Percentiles rank a stretch among this genome's conserved stretches.
Evolutionary conservation across 495 filamentous ascomycete genomes (phyloP).

Genomic region (Staphylotrichum longicolle): DNA sequence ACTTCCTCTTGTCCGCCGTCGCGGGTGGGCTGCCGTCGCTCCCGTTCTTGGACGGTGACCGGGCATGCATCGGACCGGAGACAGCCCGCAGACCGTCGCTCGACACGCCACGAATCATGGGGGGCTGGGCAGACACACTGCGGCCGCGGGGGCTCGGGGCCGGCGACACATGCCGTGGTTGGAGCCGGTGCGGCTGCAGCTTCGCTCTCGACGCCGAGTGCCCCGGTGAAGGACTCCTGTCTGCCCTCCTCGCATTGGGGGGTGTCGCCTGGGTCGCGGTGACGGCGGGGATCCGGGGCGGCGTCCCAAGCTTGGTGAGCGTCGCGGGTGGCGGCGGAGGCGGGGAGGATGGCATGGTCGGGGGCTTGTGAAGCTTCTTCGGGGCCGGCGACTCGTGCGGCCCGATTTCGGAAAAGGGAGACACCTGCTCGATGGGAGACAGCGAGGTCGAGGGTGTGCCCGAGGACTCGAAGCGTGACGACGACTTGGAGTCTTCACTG

Average conservation of each 20-base stretch:
- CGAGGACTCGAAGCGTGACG: conserved; percentile 7
- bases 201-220: conserved; percentile 17
- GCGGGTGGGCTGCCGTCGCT: conserved; percentile 37
- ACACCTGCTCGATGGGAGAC: conserved; percentile 12
- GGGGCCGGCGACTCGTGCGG: conserved; percentile 4
- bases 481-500: conserved; percentile 16
- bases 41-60: conserved; percentile 16
- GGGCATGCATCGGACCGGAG: conserved; percentile 23
- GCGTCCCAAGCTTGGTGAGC: conserved; percentile 4
- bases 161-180: conserved; percentile 30
- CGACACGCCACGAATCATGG: conserved; percentile 19
- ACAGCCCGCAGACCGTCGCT: conserved; percentile 31
- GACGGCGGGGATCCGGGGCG: conserved; percentile 17
- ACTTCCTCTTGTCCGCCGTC: conserved; percentile 31
- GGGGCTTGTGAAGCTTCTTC: conserved; percentile 27
- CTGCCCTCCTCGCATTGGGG: background rate
- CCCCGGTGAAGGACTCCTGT: conserved; percentile 20
- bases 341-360: conserved; percentile 19
- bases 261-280: conserved; percentile 18
- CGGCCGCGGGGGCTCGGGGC: conserved; percentile 31
- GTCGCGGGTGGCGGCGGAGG: conserved; percentile 13
- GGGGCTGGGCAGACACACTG: conserved; percentile 44
- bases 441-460: background rate
- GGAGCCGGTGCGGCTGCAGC: conserved; percentile 33
- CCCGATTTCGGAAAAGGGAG: conserved; percentile 8